phyloP scores from a whole-genome alignment of 345 rosid genomes.

The Mallotus nudiflorus region DNA sequence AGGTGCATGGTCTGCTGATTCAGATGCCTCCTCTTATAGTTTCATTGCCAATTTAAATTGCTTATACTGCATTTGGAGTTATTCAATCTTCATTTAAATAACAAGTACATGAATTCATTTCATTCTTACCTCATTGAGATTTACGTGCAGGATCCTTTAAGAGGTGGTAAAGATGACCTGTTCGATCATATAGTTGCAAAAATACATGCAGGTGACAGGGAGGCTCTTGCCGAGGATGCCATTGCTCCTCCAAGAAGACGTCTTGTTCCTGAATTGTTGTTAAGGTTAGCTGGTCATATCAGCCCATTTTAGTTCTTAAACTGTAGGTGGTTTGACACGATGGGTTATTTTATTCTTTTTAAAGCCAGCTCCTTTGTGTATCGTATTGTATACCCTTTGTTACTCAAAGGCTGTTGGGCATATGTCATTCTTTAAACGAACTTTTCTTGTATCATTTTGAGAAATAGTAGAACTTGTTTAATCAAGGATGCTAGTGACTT shows the following conservation, averaged over 20 bases:
- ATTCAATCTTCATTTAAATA: not conserved
- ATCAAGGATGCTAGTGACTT: no score
- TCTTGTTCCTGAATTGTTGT: conserved; percentile 31
- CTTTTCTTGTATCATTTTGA: not conserved
- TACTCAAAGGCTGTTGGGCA: not conserved
- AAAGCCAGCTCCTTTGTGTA: not conserved
- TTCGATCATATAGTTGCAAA: conserved; percentile 25
- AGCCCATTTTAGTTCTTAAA: conserved; percentile 29
- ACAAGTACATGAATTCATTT: no score
- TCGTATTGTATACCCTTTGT: not conserved
- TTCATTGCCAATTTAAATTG: not conserved
- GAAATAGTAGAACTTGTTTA: not conserved
- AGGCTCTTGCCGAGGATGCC: conserved; percentile 34
- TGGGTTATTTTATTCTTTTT: not conserved
- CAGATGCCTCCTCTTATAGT: not conserved
- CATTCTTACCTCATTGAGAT: not conserved
- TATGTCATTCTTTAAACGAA: not conserved
- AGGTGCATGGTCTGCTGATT: conserved; percentile 12
- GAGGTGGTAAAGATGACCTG: conserved; percentile 35
- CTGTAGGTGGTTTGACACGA: not conserved
- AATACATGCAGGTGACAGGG: conserved; percentile 29
- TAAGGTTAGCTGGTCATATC: conserved; percentile 27
- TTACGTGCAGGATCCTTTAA: conserved; percentile 32
- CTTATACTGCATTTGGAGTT: not conserved
- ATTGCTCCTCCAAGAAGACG: conserved; percentile 28